phyloP scores from a whole-genome alignment of 106 monocot species.

The Apostasia shenzhenica region DNA sequence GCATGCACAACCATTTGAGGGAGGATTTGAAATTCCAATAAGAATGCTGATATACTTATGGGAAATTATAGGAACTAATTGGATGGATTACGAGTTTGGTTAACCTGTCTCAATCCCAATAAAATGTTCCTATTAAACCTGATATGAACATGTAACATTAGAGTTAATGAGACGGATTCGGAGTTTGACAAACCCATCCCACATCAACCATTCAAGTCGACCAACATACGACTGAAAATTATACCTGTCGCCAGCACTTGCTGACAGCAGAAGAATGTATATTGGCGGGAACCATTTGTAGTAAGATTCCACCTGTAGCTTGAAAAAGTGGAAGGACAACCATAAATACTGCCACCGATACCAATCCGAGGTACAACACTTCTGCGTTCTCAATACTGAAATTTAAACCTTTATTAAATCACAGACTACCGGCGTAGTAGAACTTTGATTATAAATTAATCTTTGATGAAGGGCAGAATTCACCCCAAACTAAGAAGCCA shows the following conservation, averaged over 20 bases:
- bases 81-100: too few species aligned
- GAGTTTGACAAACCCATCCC: too few species aligned
- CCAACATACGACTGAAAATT: too few species aligned
- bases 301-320: conserved; percentile 61
- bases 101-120: too few species aligned
- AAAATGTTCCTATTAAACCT: too few species aligned
- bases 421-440: too few species aligned
- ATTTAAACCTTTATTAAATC: neutral
- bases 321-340: conserved; percentile 74
- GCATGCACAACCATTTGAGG: too few species aligned
- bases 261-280: conserved; percentile 59
- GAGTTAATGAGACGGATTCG: too few species aligned
- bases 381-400: conserved; percentile 91
- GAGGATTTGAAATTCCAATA: too few species aligned
- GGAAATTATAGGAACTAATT: too few species aligned
- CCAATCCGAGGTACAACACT: conserved; percentile 75
- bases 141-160: neutral
- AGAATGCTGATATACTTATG: too few species aligned
- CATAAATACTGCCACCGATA: conserved; percentile 69
- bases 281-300: conserved; percentile 7
- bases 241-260: conserved; percentile 85
- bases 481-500: conserved; percentile 93
- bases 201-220: too few species aligned
- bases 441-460: neutral
- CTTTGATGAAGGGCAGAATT: neutral